Evolutionary conservation across 2,329 filamentous ascomycete genomes (phyloP).

Genomic region (Atkinsonella texensis): DNA sequence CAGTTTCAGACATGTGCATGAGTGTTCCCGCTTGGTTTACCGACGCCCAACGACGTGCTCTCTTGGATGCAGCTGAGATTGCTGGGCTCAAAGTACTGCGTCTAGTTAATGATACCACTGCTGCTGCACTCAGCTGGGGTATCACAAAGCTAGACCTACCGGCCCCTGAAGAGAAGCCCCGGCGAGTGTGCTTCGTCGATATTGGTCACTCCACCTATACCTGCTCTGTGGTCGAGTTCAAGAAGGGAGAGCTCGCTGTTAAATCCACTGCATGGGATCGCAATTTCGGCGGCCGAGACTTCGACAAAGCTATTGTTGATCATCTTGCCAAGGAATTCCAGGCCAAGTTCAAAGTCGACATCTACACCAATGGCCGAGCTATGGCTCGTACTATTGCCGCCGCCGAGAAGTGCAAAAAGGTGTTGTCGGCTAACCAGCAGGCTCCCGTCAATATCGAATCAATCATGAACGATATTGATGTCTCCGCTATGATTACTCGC

Average conservation of each 20-base stretch:
- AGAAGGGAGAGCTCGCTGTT: constrained; percentile 90
- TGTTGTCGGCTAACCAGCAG: constrained; percentile 86
- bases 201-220: constrained; percentile 97
- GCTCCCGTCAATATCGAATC: constrained; percentile 95
- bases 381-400: constrained; percentile 75
- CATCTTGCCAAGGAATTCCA: constrained; percentile 95
- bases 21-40: constrained; percentile 97
- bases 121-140: constrained; percentile 88
- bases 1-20: constrained; percentile 86
- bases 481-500: constrained; percentile 76
- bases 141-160: constrained; percentile 97
- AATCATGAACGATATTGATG: constrained; percentile 95
- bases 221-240: constrained; percentile 87
- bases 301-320: constrained; percentile 88
- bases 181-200: constrained; percentile 83
- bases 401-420: constrained; percentile 97
- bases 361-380: constrained; percentile 81
- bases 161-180: constrained; percentile 76
- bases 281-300: constrained; percentile 94
- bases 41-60: constrained; percentile 76
- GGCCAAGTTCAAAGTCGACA: constrained; percentile 95
- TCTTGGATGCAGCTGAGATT: constrained; percentile 87
- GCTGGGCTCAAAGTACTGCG: constrained; percentile 86
- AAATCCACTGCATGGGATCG: constrained; percentile 88
- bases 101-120: constrained; percentile 96